phyloP scores from a whole-genome alignment of 176 grass and related monocot species.

The Carex scoparia region DNA sequence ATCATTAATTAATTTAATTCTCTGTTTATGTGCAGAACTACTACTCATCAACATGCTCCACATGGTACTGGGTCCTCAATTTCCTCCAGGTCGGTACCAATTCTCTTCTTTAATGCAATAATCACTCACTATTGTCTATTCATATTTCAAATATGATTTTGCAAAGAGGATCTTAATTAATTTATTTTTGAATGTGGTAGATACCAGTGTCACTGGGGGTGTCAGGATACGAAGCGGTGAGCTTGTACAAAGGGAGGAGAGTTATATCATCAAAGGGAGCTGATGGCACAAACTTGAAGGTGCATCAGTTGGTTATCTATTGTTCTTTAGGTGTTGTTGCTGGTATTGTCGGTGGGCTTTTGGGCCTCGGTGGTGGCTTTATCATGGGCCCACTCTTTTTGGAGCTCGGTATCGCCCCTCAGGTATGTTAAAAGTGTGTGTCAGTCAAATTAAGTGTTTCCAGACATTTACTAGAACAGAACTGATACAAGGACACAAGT shows the following conservation, averaged over 20 bases:
- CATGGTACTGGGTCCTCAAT: conserved; percentile 77
- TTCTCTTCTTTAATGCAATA: not conserved
- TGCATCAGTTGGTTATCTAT: conserved; percentile 56
- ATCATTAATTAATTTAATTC: conserved; percentile 1
- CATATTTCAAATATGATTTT: not conserved
- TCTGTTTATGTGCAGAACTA: conserved; percentile 60
- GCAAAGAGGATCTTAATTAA: not conserved
- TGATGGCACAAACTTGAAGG: conserved; percentile 41
- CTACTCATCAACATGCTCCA: conserved; percentile 70
- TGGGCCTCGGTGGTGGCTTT: conserved; percentile 88
- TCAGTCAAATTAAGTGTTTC: not conserved
- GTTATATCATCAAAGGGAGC: conserved; percentile 55
- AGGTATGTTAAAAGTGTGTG: conserved; percentile 32
- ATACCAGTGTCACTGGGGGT: conserved; percentile 68
- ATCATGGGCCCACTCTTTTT: conserved; percentile 92
- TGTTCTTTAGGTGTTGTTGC: conserved; percentile 47
- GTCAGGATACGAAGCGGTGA: conserved; percentile 68
- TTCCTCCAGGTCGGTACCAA: conserved; percentile 44
- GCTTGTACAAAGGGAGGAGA: conserved; percentile 66
- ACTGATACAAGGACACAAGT: not conserved
- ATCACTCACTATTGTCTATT: not conserved
- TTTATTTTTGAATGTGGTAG: conserved; percentile 30
- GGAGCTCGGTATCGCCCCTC: conserved; percentile 85
- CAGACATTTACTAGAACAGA: not conserved
- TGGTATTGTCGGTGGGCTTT: conserved; percentile 77